Base-by-base conservation (phyloP, 129 eudicot species). In the Pseudognaphalium luteoalbum region DNA sequence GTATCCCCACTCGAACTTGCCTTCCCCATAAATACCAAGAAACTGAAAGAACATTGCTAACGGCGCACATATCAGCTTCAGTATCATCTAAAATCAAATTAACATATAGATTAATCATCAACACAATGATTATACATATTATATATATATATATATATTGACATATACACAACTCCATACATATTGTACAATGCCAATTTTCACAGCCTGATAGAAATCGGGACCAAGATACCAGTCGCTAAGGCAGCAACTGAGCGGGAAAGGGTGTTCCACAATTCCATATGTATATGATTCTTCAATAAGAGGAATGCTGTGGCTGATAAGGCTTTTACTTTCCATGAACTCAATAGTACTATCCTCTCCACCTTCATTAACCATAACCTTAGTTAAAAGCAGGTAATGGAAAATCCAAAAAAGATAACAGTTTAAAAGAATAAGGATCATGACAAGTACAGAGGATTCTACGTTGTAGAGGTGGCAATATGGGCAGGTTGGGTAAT, bases 181-280 rank as follows among this genome's bases (percentile, higher is more conserved):
- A 86, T 94, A 94, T 83, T 94, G 97, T 66, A 94, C 99, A 57
- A 94, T 86, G 83, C 97, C 99, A 78, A 94, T 81, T 84, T 94
- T 94, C 14, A 94, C 99, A 4, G 97, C 99, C 77, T 91, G 92
- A 72, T 94, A 94, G 78, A 94, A 94, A 35, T 94, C 88, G 1
- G 88, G 68, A 34, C 99, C 99, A 65, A 94, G 99, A 84, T 86
- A 82, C 99, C 99, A 94, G 69, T 85, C 88, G 81, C 77, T 84
- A 28, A 94, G 72, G 80, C 83, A 86, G 83, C 89, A 94, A 77
- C 76, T 94, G 35, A 94, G 82, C 3, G 99, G 99, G 77, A 91
- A 94, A 51, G 99, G 99, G 80, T 91, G 99, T 81, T 94, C 92
- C n/a, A 94, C 99, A 17, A 84, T 78, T 34, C 99, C 97, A 76